These are phyloP conservation scores for Floccularia luteovirens DNA, from an alignment of 768 basidiomycete species.

Conservation along the genomic window DNA sequence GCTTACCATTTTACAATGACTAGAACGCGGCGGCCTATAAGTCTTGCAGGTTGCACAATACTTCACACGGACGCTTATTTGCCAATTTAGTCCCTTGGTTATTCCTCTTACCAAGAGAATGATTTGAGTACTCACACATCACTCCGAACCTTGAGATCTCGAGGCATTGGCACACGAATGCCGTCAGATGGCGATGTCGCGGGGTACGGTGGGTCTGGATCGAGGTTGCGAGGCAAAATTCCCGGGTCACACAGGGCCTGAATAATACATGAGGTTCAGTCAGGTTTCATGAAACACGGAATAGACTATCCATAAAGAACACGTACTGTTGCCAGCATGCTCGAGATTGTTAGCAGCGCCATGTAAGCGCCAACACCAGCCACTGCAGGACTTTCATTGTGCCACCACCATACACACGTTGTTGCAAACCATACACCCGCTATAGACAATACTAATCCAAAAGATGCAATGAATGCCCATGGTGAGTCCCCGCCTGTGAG, in stretches of 20 bases:
- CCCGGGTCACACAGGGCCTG: slow-evolving; percentile 82
- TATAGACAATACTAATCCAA: slow-evolving; percentile 56
- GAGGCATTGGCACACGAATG: slow-evolving; percentile 59
- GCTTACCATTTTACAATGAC: slow-evolving; percentile 90
- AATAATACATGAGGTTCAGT: slow-evolving; percentile 3
- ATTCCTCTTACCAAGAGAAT: slow-evolving; percentile 1
- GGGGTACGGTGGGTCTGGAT: slow-evolving; percentile 78
- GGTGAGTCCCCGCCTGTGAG: slow-evolving; percentile 85
- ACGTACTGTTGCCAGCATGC: slow-evolving; percentile 73
- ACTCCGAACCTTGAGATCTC: slow-evolving; percentile 72
- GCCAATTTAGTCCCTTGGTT: slow-evolving; percentile 4
- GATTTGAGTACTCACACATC: slow-evolving; percentile 51
- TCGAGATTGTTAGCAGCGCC: slow-evolving; percentile 57
- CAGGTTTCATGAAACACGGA: slow-evolving; percentile 1
- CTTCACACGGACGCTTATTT: slow-evolving; percentile 78
- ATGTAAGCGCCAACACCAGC: slow-evolving; percentile 48
- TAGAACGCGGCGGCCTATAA: slow-evolving; percentile 90
- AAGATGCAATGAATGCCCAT: slow-evolving; percentile 67
- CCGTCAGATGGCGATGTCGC: slow-evolving; percentile 57
- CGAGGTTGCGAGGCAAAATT: slow-evolving; percentile 82
- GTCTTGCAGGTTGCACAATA: slow-evolving; percentile 91
- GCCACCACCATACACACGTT: slow-evolving; percentile 88
- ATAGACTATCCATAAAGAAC: background rate
- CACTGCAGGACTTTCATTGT: slow-evolving; percentile 61
- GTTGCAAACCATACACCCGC: slow-evolving; percentile 84